phyloP scores from a whole-genome alignment of 345 rosid genomes.

The Eucalyptus sp. region DNA sequence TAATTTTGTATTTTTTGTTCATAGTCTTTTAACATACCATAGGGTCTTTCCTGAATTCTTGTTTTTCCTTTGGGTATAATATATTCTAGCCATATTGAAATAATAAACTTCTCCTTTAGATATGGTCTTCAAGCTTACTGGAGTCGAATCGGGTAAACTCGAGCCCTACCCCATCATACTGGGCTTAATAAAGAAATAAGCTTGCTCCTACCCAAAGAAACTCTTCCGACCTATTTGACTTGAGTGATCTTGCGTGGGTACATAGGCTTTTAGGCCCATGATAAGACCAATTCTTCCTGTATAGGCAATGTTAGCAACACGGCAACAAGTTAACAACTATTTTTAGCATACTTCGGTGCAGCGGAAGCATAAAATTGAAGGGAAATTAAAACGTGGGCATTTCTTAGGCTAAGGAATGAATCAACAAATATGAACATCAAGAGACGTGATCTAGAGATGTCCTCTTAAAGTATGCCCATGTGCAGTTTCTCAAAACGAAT shows the following conservation, averaged over 20 bases:
- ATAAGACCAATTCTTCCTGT: not conserved
- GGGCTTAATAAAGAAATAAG: not conserved
- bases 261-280: not conserved
- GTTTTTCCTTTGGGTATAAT: not conserved
- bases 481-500: not conserved
- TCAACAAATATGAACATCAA: not conserved
- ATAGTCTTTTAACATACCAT: not conserved
- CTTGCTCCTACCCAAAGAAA: not conserved
- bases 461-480: not conserved
- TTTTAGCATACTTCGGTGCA: not conserved
- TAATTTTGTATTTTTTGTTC: not conserved
- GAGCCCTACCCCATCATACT: not conserved
- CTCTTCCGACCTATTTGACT: not conserved
- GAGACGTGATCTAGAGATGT: not conserved
- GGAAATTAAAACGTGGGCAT: not conserved
- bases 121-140: not conserved
- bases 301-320: not conserved
- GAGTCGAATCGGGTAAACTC: not conserved
- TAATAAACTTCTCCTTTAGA: not conserved
- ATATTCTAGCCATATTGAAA: not conserved
- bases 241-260: not conserved
- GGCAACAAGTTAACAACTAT: not conserved
- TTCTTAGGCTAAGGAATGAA: not conserved
- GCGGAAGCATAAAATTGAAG: not conserved
- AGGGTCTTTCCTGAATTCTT: not conserved